A percentile compares a stretch with the other conserved stretches of the same genome.
These are phyloP conservation scores for Pseudogymnoascus sp. DNA, from an alignment of 2,329 filamentous ascomycete species.

Conservation along the genomic window DNA sequence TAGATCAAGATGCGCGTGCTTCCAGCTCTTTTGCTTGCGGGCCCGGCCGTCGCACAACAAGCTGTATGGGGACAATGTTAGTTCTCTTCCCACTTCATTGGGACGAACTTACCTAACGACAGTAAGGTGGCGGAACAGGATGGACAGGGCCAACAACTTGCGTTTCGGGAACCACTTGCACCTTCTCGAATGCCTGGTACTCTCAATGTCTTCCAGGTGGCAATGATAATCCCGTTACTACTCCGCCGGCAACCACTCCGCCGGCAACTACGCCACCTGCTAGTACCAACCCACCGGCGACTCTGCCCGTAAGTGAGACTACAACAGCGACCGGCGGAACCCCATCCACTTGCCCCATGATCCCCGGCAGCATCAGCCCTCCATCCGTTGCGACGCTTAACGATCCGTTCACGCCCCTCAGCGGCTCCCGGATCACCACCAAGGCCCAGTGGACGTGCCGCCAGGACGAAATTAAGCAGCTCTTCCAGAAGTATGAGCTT, in stretches of 20 bases:
- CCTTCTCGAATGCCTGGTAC: slow-evolving; percentile 19
- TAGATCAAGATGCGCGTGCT: neutral
- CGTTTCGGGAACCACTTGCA: slow-evolving; percentile 16
- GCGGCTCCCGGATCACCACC: slow-evolving; percentile 36
- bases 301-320: neutral
- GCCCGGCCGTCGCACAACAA: neutral
- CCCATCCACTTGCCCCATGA: neutral
- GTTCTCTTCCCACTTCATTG: neutral
- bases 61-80: slow-evolving; percentile 1
- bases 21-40: slow-evolving; percentile 1
- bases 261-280: neutral
- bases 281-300: neutral
- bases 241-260: neutral
- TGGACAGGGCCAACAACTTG: slow-evolving; percentile 18
- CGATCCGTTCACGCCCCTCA: slow-evolving; percentile 40
- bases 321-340: neutral
- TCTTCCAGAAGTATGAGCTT: slow-evolving; percentile 43
- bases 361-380: slow-evolving; percentile 13
- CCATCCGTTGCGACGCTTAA: slow-evolving; percentile 18
- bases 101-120: neutral
- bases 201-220: slow-evolving; percentile 19
- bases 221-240: neutral
- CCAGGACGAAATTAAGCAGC: slow-evolving; percentile 38
- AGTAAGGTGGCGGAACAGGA: slow-evolving; percentile 12
- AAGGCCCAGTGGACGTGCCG: slow-evolving; percentile 41